phyloP scores from a whole-genome alignment of 306 rosid species.

The Trifolium subterraneum region DNA sequence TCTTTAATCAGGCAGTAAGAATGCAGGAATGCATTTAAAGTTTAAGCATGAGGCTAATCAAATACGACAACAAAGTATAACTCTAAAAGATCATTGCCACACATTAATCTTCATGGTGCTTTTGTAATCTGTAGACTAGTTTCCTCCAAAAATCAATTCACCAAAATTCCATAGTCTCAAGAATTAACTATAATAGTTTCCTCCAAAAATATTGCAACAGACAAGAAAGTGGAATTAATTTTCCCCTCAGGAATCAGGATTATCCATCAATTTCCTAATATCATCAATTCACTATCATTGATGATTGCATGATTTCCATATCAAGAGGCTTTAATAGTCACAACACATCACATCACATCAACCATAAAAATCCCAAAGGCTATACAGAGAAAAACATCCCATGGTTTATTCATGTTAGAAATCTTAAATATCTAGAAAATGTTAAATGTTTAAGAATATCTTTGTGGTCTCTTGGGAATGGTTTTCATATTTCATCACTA shows the following conservation, averaged over 20 bases:
- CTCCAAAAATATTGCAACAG: constrained; percentile 11
- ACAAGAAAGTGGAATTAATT: constrained; percentile 16
- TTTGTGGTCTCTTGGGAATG: constrained; percentile 10
- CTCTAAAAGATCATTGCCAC: constrained; percentile 11
- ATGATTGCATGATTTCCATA: not conserved
- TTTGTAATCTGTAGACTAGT: constrained; percentile 21
- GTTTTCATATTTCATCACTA: not conserved
- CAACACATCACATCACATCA: too few relatives aligned
- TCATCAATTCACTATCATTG: constrained; percentile 4
- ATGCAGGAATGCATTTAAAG: constrained; percentile 3
- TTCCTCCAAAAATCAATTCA: not conserved
- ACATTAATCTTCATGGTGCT: constrained; percentile 4
- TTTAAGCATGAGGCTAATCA: constrained; percentile 32
- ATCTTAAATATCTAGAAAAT: too few relatives aligned
- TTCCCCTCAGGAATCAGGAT: not conserved
- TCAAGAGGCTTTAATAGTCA: not conserved
- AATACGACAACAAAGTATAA: constrained; percentile 6
- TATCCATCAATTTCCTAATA: constrained; percentile 10
- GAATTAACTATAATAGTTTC: constrained; percentile 21
- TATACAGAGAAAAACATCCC: constrained; percentile 13
- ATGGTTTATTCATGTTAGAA: not conserved
- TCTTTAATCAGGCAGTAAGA: constrained; percentile 40
- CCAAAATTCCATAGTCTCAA: not conserved
- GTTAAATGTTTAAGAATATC: not conserved
- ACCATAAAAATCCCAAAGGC: constrained; percentile 27